phyloP scores from a whole-genome alignment of 1,139 yeast species.

The Yamadazyma siamensis region DNA sequence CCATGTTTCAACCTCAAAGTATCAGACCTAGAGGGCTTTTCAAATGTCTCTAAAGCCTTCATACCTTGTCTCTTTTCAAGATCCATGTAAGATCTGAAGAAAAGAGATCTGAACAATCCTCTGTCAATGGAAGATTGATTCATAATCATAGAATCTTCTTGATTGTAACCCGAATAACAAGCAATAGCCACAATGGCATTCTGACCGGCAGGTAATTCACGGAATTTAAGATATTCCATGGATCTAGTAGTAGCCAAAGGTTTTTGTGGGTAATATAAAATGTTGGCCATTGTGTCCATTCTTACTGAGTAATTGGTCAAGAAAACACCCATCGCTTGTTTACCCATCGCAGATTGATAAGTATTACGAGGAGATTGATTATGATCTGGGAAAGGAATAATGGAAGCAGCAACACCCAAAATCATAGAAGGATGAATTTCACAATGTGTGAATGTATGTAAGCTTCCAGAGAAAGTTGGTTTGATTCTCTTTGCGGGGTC shows the following conservation, averaged over 20 bases:
- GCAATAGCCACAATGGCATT: slow-evolving; percentile 97
- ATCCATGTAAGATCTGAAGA: slow-evolving; percentile 97
- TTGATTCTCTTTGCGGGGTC: slow-evolving; percentile 90
- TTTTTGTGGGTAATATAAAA: slow-evolving; percentile 94
- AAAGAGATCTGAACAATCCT: slow-evolving; percentile 91
- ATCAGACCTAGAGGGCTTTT: slow-evolving; percentile 91
- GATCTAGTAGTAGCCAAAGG: slow-evolving; percentile 99
- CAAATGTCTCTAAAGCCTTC: slow-evolving; percentile 95
- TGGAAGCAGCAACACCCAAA: slow-evolving; percentile 96
- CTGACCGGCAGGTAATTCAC: slow-evolving; percentile 99
- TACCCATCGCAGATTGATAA: slow-evolving; percentile 99
- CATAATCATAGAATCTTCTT: slow-evolving; percentile 99
- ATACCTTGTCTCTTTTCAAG: slow-evolving; percentile 98
- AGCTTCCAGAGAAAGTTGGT: slow-evolving; percentile 54
- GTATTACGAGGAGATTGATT: slow-evolving; percentile 99
- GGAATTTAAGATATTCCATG: slow-evolving; percentile 94
- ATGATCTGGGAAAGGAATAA: slow-evolving; percentile 99
- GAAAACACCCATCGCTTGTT: slow-evolving; percentile 99
- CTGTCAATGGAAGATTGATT: slow-evolving; percentile 96
- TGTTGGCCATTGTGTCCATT: slow-evolving; percentile 99
- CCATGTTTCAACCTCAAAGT: slow-evolving; percentile 96
- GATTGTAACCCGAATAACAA: slow-evolving; percentile 97
- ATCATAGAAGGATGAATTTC: slow-evolving; percentile 99
- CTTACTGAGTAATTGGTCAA: slow-evolving; percentile 92
- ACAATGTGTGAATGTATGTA: slow-evolving; percentile 94